These are phyloP conservation scores for Xanthoceras sorbifolium DNA, from an alignment of 345 rosid genomes.

Conservation along the genomic window DNA sequence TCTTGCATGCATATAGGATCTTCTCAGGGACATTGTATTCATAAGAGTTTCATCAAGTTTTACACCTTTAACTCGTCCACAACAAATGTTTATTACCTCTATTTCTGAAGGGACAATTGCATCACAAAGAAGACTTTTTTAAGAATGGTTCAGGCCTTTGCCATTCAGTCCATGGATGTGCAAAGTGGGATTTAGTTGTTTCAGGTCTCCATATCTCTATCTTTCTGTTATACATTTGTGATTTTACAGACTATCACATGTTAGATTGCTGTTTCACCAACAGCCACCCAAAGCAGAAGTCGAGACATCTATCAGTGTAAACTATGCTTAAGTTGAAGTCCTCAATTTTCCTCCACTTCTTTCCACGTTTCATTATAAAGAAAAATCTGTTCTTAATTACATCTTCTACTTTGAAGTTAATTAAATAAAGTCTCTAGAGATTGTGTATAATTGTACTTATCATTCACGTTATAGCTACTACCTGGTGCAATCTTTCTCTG, in stretches of 20 bases:
- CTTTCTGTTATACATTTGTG: neutral
- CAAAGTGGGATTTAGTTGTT: too few relatives aligned
- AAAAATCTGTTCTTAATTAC: neutral
- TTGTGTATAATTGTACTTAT: neutral
- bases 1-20: too few relatives aligned
- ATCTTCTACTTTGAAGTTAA: neutral
- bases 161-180: too few relatives aligned
- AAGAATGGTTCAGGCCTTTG: too few relatives aligned
- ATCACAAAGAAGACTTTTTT: too few relatives aligned
- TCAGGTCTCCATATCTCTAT: neutral
- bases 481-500: neutral
- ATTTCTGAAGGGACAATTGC: too few relatives aligned
- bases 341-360: too few relatives aligned
- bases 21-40: too few relatives aligned
- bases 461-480: neutral
- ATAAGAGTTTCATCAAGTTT: too few relatives aligned
- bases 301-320: neutral
- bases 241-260: neutral
- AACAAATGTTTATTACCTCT: too few relatives aligned
- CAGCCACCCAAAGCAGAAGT: neutral
- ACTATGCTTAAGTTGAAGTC: too few relatives aligned
- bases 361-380: neutral
- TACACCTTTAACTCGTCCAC: too few relatives aligned
- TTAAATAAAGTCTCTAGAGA: neutral
- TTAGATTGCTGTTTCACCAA: neutral